A percentile compares a stretch with the other conserved stretches of the same genome.
Evolutionary conservation across 495 filamentous ascomycete species (phyloP).

Genomic region (Bryoglossum gracile): DNA sequence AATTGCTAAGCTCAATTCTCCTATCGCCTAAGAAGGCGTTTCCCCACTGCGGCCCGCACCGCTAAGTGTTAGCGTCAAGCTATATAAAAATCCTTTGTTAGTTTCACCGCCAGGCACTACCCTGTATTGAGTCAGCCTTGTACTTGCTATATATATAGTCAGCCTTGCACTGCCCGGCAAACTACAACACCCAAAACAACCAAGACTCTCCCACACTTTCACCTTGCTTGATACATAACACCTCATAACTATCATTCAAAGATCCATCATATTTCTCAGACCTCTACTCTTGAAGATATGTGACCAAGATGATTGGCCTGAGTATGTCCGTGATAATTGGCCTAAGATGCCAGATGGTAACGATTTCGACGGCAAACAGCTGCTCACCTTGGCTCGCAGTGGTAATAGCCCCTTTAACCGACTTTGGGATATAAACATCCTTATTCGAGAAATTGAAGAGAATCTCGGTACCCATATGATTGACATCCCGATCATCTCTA

Average conservation of each 20-base stretch:
- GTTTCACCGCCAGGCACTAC: no score
- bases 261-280: constrained; percentile 12
- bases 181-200: constrained; percentile 1
- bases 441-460: constrained; percentile 30
- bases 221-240: neutral
- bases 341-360: constrained; percentile 26
- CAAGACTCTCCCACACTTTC: neutral
- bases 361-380: constrained; percentile 25
- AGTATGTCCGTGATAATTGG: constrained; percentile 18
- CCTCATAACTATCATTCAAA: constrained; percentile 1
- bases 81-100: no score
- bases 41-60: no score
- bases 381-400: constrained; percentile 21
- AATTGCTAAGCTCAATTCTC: no score
- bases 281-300: constrained; percentile 7
- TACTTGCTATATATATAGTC: neutral
- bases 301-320: constrained; percentile 17
- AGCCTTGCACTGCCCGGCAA: neutral
- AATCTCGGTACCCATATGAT: constrained; percentile 21
- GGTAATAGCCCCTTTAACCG: constrained; percentile 25
- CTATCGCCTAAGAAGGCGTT: no score
- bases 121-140: neutral
- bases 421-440: constrained; percentile 24
- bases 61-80: no score
- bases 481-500: constrained; percentile 23